Base-by-base conservation (phyloP, 1,139 yeast genomes). In the Pichia inconspicua region DNA sequence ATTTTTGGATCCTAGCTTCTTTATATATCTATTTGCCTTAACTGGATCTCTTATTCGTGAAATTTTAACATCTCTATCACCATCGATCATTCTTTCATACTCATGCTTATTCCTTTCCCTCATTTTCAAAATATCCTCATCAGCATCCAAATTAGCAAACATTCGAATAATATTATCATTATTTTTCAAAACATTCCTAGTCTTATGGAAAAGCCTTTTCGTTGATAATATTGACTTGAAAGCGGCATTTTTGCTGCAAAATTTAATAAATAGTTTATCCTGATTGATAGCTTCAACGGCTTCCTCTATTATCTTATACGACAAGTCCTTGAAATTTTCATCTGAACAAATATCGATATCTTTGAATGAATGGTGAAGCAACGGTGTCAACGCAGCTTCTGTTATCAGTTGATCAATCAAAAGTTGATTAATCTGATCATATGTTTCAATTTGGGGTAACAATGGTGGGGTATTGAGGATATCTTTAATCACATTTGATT, bases 11-110 rank as follows among this genome's bases (percentile, higher is more conserved):
- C 85, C 95, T 49, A 81, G 66, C 14, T 58, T 62, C 6, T 73
- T 76, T 15, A 89, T 71, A 59, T 77, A 82, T 3, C 95, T 96
- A 60, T 88, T 90, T 49, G 58, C 48, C 22, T 44, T 38, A 7
- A 48, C 34, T 81, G 25, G 90, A 78, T 50, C 44, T 41, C 52
- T 41, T 8, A 40, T 14, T 30, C 30, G 43, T 32, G 25, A 27
- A 6, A 43, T n/a, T 22, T 34, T 11, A 27, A 8, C 27, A 15
- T 10, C 38, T 1, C 37, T 39, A 14, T 41, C 45, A 6, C 40
- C 38, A 14, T 15, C 17, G 12, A 37, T 31, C 6, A 27, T 39
- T 12, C 15, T 27, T 27, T 27, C 43, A 7, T n/a, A n/a, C 8
- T 32, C 28, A 5, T n/a, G 9, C n/a, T 19, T 37, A 37, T 34